Conservation (phyloP, 164 flowering plant species). For the Chloranthus sessilifolius region DNA sequence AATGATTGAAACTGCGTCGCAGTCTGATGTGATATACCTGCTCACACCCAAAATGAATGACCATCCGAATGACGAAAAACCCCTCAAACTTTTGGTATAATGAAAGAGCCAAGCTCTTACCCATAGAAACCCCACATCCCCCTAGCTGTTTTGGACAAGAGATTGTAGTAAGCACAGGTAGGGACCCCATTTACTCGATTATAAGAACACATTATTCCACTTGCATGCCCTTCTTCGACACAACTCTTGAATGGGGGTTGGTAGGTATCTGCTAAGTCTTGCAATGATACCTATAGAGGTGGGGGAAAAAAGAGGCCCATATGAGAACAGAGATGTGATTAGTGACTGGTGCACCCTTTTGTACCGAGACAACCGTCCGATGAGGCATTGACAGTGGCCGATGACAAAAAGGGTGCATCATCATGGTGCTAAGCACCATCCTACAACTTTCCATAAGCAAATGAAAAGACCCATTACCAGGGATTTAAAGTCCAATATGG, state of each 20-base stretch:
- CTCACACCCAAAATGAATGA: conserved; percentile 4
- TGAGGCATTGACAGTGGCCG: no score
- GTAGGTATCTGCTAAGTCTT: conserved; percentile 83
- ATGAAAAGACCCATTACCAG: no score
- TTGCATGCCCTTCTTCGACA: conserved; percentile 58
- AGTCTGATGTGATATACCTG: conserved; percentile 93
- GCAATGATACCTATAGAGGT: conserved; percentile 58
- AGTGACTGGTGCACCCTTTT: no score
- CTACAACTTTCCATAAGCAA: no score
- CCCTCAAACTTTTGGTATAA: no score
- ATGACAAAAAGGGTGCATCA: no score
- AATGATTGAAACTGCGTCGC: conserved; percentile 75
- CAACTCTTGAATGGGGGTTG: conserved; percentile 88
- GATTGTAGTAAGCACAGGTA: conserved; percentile 66
- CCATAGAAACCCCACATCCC: conserved; percentile 49
- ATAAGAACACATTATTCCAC: conserved; percentile 91
- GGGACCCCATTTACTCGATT: conserved; percentile 88
- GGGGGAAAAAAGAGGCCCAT: no score
- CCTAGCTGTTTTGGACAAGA: conserved; percentile 62
- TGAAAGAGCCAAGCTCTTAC: no score
- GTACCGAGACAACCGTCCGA: no score
- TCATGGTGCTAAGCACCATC: no score
- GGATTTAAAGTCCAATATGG: no score
- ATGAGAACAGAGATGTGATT: no score
- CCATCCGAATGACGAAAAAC: neutral